phyloP scores from a whole-genome alignment of 2,329 filamentous ascomycete species.

The Alternaria solani region DNA sequence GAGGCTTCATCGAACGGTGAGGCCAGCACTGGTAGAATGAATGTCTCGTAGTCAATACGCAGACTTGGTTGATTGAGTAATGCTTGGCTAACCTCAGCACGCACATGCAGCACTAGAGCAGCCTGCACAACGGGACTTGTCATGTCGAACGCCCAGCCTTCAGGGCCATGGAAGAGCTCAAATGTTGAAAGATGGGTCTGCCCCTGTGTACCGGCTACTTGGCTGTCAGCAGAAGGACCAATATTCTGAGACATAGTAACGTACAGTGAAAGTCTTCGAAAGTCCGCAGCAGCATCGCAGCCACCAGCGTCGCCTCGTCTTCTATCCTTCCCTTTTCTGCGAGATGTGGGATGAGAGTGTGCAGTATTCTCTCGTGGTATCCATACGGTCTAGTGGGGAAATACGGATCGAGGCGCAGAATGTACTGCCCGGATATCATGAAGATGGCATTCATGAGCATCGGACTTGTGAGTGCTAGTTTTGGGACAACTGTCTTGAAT shows the following conservation, averaged over 20 bases:
- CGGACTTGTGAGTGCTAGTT: conserved; percentile 44
- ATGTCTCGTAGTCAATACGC: conserved; percentile 22
- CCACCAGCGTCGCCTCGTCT: conserved; percentile 28
- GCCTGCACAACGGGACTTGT: conserved; percentile 24
- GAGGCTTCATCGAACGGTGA: conserved; percentile 19
- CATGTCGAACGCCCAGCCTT: conserved; percentile 23
- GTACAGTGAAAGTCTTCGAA: conserved; percentile 31
- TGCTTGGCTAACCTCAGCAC: conserved; percentile 24
- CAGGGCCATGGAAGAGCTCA: conserved; percentile 24
- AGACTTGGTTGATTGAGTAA: conserved; percentile 21
- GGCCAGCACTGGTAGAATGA: conserved; percentile 10
- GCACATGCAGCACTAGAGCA: conserved; percentile 30
- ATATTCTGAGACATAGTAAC: not conserved
- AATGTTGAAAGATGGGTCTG: conserved; percentile 25
- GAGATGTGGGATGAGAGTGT: conserved; percentile 27
- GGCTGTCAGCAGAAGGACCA: conserved; percentile 8
- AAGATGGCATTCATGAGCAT: conserved; percentile 53
- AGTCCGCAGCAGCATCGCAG: conserved; percentile 26
- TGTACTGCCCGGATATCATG: conserved; percentile 51
- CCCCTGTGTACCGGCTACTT: conserved; percentile 27
- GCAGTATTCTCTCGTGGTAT: conserved; percentile 29
- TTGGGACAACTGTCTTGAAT: conserved; percentile 20
- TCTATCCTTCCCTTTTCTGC: conserved; percentile 23
- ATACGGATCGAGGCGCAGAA: conserved; percentile 35
- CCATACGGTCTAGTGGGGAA: conserved; percentile 23